Base-by-base conservation (phyloP, 2,329 filamentous ascomycete genomes). In the Stachybotrys elegans region DNA sequence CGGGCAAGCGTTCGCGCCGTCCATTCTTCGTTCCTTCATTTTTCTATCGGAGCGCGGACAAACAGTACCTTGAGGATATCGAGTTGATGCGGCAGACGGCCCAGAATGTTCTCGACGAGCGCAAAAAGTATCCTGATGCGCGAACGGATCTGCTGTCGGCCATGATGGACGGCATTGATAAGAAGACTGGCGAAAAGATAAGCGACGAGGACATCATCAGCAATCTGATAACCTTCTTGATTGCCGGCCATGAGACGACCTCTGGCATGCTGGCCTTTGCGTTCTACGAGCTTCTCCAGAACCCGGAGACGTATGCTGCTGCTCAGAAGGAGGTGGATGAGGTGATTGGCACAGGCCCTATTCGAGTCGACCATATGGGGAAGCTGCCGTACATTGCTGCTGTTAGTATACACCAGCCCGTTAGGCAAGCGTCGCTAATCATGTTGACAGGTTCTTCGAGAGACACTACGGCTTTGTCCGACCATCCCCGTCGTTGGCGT, bases 221-320 rank as follows among this genome's bases (percentile, higher is more conserved):
- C 57, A 86, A 89, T 50, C 78, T 89, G 65, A 81, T 86, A 46
- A 88, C 84, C 0, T 88, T 88, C 51, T 61, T 88, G 9, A 81
- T 84, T 53, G 82, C 82, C 27, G 81, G 82, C 2, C 84, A 87
- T 49, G 85, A 88, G 53, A 90, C 86, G 0, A 85, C 85, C 0
- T 79, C 81, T 2, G 84, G 83, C 3, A 63, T 84, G 14, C 60
- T 89, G 12, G 77, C 81, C 0, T 88, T 86, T 55, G 64, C 75
- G 0, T 77, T 86, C 40, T 84, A 82, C 56, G 71, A 83, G 44
- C 68, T 90, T 3, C 59, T 86, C 25, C 83, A 81, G 57, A 71
- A 83, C 51, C 84, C 83, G 0, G 69, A 73, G 2, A 69, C 71
- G 2, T 79, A 83, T 48, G 65, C 65, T 29, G 80, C 79, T 49